Conservation (phyloP, 345 rosid species). For the Rhodamnia rubescens region DNA sequence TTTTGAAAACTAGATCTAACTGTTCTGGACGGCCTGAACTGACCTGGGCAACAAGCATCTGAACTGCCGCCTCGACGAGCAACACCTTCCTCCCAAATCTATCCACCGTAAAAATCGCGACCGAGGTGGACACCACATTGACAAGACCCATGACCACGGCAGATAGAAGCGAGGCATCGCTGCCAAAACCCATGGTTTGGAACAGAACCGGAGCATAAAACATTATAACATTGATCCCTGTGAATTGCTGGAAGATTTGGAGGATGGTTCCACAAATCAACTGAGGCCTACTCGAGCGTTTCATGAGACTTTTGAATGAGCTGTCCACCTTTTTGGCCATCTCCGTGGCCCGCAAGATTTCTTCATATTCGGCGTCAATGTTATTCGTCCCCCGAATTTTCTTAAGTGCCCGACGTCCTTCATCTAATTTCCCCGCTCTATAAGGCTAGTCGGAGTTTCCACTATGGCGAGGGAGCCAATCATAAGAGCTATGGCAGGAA, state of each 20-base stretch:
- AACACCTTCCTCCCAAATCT: constrained; percentile 37
- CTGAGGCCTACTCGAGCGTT: constrained; percentile 17
- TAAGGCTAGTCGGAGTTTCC: constrained; percentile 58
- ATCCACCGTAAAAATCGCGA: constrained; percentile 46
- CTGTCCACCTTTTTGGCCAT: constrained; percentile 16
- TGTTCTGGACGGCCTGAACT: not conserved
- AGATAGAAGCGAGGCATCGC: constrained; percentile 40
- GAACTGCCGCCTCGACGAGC: constrained; percentile 33
- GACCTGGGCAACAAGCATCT: constrained; percentile 32
- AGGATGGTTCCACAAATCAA: constrained; percentile 17
- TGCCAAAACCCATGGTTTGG: constrained; percentile 57
- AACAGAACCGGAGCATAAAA: constrained; percentile 56
- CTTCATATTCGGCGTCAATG: constrained; percentile 17
- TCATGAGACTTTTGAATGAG: constrained; percentile 33
- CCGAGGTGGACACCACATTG: constrained; percentile 42
- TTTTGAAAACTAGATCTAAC: not conserved
- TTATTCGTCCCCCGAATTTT: constrained; percentile 28
- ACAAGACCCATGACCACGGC: constrained; percentile 44
- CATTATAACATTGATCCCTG: constrained; percentile 41
- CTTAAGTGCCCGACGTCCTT: constrained; percentile 25
- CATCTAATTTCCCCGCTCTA: constrained; percentile 33
- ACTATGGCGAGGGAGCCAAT: constrained; percentile 35
- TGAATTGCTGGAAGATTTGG: constrained; percentile 31
- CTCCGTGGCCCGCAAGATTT: constrained; percentile 19
- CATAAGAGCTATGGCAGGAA: constrained; percentile 37